These are phyloP conservation scores for Zygoascus tannicola DNA, from an alignment of 805 yeast species.

Conservation along the genomic window DNA sequence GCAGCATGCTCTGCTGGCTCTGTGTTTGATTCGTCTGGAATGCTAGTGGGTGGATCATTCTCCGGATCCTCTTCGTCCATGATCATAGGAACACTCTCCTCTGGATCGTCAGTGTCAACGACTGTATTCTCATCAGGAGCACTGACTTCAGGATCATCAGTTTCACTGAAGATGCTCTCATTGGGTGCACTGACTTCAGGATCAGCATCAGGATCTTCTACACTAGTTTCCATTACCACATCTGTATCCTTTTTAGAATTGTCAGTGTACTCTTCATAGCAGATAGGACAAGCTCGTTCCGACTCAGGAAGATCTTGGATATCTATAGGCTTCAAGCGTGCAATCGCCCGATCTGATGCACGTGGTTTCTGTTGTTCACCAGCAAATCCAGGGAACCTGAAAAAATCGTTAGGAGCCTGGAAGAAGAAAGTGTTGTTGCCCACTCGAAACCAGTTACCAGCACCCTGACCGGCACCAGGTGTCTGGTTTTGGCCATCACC, in stretches of 20 bases:
- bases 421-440: neutral
- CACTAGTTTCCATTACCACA: too few species aligned
- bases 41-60: constrained; percentile 5
- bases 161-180: neutral
- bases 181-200: neutral
- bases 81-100: constrained; percentile 3
- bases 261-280: constrained; percentile 29
- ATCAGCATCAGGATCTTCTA: neutral
- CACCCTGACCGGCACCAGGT: neutral
- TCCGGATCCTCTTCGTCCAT: neutral
- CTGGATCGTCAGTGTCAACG: neutral
- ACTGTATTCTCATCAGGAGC: neutral
- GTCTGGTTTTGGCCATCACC: neutral
- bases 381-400: neutral
- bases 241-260: too few species aligned
- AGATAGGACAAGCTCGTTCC: constrained; percentile 35
- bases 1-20: constrained; percentile 47
- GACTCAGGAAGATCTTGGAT: constrained; percentile 24
- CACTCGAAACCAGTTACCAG: neutral
- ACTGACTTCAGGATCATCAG: neutral
- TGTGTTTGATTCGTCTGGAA: constrained; percentile 3
- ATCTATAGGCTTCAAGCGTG: constrained; percentile 24
- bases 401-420: neutral
- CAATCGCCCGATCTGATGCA: constrained; percentile 25
- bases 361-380: constrained; percentile 10